A percentile compares a stretch with the other conserved stretches of the same genome.
phyloP scores from a whole-genome alignment of 805 yeast genomes.

The Kregervanrija pseudodelftensis region DNA sequence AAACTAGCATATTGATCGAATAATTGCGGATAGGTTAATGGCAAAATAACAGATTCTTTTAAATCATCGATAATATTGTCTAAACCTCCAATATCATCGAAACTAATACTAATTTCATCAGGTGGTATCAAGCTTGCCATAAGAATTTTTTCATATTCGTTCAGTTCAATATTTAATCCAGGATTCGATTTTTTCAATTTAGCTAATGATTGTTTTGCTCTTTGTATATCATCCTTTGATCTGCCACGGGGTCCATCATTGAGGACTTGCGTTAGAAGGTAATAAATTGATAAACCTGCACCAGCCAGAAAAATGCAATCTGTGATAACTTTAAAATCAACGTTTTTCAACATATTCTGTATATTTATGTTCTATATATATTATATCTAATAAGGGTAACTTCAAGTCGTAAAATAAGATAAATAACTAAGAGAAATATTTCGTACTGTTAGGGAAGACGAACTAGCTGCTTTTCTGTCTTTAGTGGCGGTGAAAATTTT shows the following conservation, averaged over 20 bases:
- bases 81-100: constrained; percentile 85
- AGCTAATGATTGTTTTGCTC: constrained; percentile 49
- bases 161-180: constrained; percentile 43
- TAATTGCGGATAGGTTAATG: constrained; percentile 71
- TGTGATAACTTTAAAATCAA: constrained; percentile 65
- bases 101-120: constrained; percentile 68
- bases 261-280: constrained; percentile 28
- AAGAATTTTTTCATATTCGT: constrained; percentile 71
- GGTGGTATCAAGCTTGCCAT: constrained; percentile 78
- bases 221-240: constrained; percentile 54
- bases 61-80: constrained; percentile 77
- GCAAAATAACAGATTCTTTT: constrained; percentile 82
- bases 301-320: constrained; percentile 62
- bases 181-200: constrained; percentile 58
- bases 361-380: too few species aligned
- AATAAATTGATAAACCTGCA: constrained; percentile 49
- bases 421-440: too few species aligned
- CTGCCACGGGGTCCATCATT: constrained; percentile 29
- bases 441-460: too few species aligned
- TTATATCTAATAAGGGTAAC: too few species aligned
- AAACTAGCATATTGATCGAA: constrained; percentile 61
- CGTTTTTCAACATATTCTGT: constrained; percentile 53
- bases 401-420: too few species aligned
- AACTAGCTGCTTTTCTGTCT: too few species aligned
- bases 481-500: too few species aligned